Conservation (phyloP, 2,329 filamentous ascomycete species). For the Colletotrichum zoysiae region DNA sequence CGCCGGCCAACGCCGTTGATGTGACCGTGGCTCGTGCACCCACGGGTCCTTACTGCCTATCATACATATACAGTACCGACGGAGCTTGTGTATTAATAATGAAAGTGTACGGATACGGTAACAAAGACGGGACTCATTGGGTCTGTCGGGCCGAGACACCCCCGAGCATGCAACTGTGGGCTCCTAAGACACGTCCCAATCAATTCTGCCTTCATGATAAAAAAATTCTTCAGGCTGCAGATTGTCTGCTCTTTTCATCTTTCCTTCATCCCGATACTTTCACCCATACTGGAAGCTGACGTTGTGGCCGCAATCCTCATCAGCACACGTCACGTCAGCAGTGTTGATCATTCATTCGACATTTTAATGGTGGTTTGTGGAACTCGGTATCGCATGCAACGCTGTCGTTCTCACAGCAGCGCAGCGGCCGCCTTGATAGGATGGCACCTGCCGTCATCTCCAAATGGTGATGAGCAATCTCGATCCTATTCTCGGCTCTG, state of each 20-base stretch:
- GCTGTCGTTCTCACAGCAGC: conserved; percentile 22
- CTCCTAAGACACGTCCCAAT: conserved; percentile 2
- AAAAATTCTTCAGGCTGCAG: conserved; percentile 15
- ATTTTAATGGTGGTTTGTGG: not conserved
- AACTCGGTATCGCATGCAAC: not conserved
- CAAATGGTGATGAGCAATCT: not conserved
- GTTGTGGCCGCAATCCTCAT: conserved; percentile 11
- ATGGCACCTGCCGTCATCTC: not conserved
- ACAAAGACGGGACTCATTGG: not conserved
- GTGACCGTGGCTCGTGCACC: not conserved
- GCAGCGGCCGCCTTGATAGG: not conserved
- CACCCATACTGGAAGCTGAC: not conserved
- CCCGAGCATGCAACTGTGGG: conserved; percentile 16
- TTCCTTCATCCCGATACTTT: conserved; percentile 18
- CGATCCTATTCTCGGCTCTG: conserved; percentile 24
- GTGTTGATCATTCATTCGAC: not conserved
- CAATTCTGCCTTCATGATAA: conserved; percentile 2
- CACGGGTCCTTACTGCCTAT: not conserved
- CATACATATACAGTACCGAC: too few relatives aligned
- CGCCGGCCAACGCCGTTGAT: conserved; percentile 9
- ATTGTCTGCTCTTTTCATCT: fast-evolving
- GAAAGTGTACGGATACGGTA: too few relatives aligned
- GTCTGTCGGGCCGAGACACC: conserved; percentile 33
- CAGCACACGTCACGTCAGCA: not conserved
- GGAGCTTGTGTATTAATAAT: too few relatives aligned